Evolutionary conservation across 2,329 filamentous ascomycete genomes (phyloP), one percentile per base, ranked within the genome.

Genomic region (Cladophialophora carrionii): DNA sequence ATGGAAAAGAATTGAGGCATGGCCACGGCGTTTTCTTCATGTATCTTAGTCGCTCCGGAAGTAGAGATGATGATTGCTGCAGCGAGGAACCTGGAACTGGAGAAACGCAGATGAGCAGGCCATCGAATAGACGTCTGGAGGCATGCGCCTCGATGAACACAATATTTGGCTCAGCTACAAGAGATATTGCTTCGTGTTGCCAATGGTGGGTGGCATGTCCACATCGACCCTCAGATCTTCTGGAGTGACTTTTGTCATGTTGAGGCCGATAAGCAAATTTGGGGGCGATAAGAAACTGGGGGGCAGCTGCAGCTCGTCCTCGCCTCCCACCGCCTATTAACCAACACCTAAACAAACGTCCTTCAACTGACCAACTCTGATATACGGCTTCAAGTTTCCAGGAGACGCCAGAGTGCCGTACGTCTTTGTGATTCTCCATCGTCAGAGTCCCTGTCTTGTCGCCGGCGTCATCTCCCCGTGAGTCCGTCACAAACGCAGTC

Each of bases 271-370:
- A 58, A 58, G 34, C 55, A 46, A 43, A 4, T 10, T 24, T 22
- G 37, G 22, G 41, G 17, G 56, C 56, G 56, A 58, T 58, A 58
- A 58, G 56, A 29, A 43, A 46, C 22, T 51, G 2, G 20, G 17
- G 17, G 22, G 46, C 46, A 49, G 22, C 46, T 26, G 24, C 55
- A n/a, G 12, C 31, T 49, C 26, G 56, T 26, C n/a, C 17, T 49
- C 26, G 26, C n/a, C 41, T 49, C 31, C 14, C 43, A 24, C 17
- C 43, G 41, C 17, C 7, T 14, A 49, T 32, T 12, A 49, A 29
- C 37, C 22, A 49, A 29, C 37, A 29, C 22, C 24, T 12, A 6
- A n/a, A 46, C 24, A 24, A 48, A 1, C 56, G n/a, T n/a, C 41
- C 46, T 12, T 31, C 41, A 31, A 46, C 56, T 29, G 46, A 29